Conservation (phyloP, 1,139 yeast species). For the Hemisphaericaspora xylanilytica region DNA sequence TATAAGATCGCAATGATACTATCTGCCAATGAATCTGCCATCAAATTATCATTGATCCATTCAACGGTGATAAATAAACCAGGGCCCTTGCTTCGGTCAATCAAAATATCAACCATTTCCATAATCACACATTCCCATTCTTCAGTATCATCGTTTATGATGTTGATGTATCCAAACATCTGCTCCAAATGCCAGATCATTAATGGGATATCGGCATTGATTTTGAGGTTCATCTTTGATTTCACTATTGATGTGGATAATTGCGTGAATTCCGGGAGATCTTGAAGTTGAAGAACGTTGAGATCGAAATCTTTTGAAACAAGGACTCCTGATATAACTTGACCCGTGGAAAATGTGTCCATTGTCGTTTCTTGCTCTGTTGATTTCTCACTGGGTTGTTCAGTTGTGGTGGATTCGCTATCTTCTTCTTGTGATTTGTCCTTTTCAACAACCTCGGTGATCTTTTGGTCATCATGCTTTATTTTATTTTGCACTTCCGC, state of each 20-base stretch:
- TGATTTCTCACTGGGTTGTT: too few species aligned
- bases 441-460: slow-evolving; percentile 19
- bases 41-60: slow-evolving; percentile 82
- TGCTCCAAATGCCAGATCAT: slow-evolving; percentile 88
- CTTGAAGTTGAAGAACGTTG: slow-evolving; percentile 76
- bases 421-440: slow-evolving; percentile 11
- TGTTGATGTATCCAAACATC: slow-evolving; percentile 86
- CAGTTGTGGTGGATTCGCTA: not conserved
- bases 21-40: slow-evolving; percentile 94
- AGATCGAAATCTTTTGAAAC: slow-evolving; percentile 91
- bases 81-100: slow-evolving; percentile 44
- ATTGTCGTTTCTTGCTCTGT: too few species aligned
- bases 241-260: slow-evolving; percentile 81
- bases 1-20: slow-evolving; percentile 85
- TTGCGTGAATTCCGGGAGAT: slow-evolving; percentile 85
- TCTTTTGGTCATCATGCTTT: slow-evolving; percentile 17
- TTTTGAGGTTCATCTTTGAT: slow-evolving; percentile 74
- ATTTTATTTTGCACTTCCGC: slow-evolving; percentile 25
- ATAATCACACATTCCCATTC: slow-evolving; percentile 50
- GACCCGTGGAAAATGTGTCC: slow-evolving; percentile 28
- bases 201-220: slow-evolving; percentile 77
- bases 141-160: slow-evolving; percentile 61
- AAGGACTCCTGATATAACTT: slow-evolving; percentile 76
- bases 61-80: slow-evolving; percentile 62
- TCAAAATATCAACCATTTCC: slow-evolving; percentile 44